Conservation (phyloP, 768 basidiomycete species). For the Xerocomellus chrysenteron region DNA sequence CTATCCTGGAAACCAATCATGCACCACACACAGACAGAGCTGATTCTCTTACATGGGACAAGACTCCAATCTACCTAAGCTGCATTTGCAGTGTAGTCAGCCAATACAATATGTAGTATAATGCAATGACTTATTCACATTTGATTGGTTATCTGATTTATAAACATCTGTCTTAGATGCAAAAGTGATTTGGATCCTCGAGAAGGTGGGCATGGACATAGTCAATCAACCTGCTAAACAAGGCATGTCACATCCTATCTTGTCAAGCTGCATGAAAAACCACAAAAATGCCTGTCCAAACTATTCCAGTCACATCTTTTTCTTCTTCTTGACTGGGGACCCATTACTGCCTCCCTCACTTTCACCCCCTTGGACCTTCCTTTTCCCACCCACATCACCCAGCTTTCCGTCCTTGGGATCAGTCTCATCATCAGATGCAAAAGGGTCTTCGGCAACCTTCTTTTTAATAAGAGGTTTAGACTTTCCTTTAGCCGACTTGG, state of each 20-base stretch:
- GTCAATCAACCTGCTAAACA: not conserved
- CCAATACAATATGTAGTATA: too few relatives aligned
- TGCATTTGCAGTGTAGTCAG: too few relatives aligned
- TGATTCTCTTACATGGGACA: too few relatives aligned
- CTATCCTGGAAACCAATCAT: too few relatives aligned
- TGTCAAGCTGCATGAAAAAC: not conserved
- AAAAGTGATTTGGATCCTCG: not conserved
- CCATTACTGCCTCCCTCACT: slow-evolving; percentile 31
- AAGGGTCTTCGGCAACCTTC: slow-evolving; percentile 45
- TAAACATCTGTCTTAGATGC: not conserved
- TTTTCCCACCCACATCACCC: slow-evolving; percentile 1
- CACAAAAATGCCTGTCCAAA: not conserved
- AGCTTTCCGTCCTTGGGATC: slow-evolving; percentile 18
- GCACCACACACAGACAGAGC: too few relatives aligned
- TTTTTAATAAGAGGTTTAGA: slow-evolving; percentile 48
- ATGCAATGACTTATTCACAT: not conserved
- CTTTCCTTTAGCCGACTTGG: slow-evolving; percentile 27
- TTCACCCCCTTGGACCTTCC: slow-evolving; percentile 26
- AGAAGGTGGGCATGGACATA: not conserved
- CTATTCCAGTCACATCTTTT: slow-evolving; percentile 21
- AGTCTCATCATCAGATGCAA: slow-evolving; percentile 51
- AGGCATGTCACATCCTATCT: not conserved
- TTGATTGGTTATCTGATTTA: not conserved
- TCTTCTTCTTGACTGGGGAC: slow-evolving; percentile 36
- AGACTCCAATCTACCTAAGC: too few relatives aligned